Evolutionary conservation across 352 stramenopile genomes (phyloP).

Genomic region (Globisporangium rhizosaccharum): DNA sequence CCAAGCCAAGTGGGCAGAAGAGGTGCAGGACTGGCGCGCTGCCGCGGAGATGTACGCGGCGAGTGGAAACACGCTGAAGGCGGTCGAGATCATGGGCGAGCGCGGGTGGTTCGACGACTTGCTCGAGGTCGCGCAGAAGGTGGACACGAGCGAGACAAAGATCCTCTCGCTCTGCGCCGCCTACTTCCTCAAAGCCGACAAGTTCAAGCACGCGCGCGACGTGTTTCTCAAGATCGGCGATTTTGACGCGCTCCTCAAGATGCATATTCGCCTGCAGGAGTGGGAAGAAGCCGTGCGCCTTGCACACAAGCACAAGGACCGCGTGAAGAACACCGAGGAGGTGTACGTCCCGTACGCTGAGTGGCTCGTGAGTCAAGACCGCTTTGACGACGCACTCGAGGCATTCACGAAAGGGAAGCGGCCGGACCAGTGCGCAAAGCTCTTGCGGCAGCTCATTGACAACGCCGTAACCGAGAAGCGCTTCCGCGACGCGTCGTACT

Average conservation of each 20-base stretch:
- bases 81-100: slow-evolving; percentile 84
- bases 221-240: slow-evolving; percentile 82
- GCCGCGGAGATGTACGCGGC: slow-evolving; percentile 90
- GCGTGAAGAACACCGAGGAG: slow-evolving; percentile 77
- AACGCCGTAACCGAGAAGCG: slow-evolving; percentile 84
- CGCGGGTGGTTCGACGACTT: slow-evolving; percentile 85
- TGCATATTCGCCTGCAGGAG: slow-evolving; percentile 88
- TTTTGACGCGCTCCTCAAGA: slow-evolving; percentile 78
- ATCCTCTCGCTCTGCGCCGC: slow-evolving; percentile 53
- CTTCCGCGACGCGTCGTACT: slow-evolving; percentile 91
- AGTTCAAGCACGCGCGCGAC: slow-evolving; percentile 73
- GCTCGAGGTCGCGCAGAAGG: slow-evolving; percentile 63
- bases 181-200: slow-evolving; percentile 68
- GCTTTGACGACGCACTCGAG: slow-evolving; percentile 91
- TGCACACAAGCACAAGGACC: slow-evolving; percentile 73
- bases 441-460: slow-evolving; percentile 87
- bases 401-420: slow-evolving; percentile 82
- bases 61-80: slow-evolving; percentile 75
- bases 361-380: slow-evolving; percentile 88
- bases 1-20: slow-evolving; percentile 91
- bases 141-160: slow-evolving; percentile 36
- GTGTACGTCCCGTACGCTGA: slow-evolving; percentile 93
- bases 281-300: slow-evolving; percentile 92
- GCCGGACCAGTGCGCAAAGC: slow-evolving; percentile 72
- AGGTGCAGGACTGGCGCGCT: slow-evolving; percentile 89